A percentile compares a stretch with the other conserved stretches of the same genome.
phyloP scores from a whole-genome alignment of 139 green algal species.

The Tetraselmis chui region DNA sequence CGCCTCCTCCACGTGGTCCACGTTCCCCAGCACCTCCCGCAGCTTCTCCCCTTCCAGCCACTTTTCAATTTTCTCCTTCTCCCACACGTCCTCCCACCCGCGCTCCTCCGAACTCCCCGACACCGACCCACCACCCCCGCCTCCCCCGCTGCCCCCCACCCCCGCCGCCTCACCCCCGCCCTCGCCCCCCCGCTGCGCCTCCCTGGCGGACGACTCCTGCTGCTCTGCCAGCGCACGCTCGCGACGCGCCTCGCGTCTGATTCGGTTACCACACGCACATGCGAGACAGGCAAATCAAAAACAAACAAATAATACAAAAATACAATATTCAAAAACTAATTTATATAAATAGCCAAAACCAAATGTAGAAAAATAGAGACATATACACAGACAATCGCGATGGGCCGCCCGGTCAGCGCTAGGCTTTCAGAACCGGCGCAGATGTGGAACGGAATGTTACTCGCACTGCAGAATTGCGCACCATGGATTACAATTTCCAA shows the following conservation, averaged over 20 bases:
- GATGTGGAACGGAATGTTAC: too few relatives aligned
- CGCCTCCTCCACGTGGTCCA: constrained; percentile 42
- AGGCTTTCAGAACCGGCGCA: too few relatives aligned
- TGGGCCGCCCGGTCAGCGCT: too few relatives aligned
- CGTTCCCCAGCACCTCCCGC: constrained; percentile 1
- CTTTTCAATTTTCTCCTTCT: constrained; percentile 8
- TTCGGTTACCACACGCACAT: too few relatives aligned
- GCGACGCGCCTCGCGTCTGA: neutral
- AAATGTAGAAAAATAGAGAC: too few relatives aligned
- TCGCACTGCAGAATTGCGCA: too few relatives aligned
- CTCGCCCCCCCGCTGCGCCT: constrained; percentile 5
- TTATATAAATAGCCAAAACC: too few relatives aligned
- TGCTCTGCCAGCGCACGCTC: neutral
- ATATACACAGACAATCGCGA: too few relatives aligned
- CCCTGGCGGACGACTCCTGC: neutral
- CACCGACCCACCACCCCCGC: neutral
- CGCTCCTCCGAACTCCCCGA: neutral
- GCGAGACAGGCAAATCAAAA: too few relatives aligned
- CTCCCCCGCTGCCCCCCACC: neutral
- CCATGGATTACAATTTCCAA: too few relatives aligned
- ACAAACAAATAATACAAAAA: too few relatives aligned
- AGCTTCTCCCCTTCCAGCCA: neutral
- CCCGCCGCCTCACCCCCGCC: neutral
- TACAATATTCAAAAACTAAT: too few relatives aligned
- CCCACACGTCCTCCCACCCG: neutral